Conservation (phyloP, 768 basidiomycete species). For the Candolleomyces eurysporus region DNA sequence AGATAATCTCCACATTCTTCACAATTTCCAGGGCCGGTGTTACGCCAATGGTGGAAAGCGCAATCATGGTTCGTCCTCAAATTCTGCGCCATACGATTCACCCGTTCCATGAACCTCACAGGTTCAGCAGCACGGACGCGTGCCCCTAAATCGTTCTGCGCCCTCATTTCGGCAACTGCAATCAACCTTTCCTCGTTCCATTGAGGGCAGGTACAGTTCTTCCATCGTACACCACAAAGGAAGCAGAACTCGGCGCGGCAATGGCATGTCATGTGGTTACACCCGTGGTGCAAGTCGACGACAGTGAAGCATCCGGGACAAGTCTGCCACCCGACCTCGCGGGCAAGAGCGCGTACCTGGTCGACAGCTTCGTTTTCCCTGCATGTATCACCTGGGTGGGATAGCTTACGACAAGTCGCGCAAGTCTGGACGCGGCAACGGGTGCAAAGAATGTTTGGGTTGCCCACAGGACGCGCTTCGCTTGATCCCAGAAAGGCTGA, state of each 20-base stretch:
- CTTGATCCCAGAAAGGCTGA: conserved; percentile 16
- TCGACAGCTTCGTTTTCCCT: conserved; percentile 34
- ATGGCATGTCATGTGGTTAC: conserved; percentile 65
- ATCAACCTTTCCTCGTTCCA: conserved; percentile 58
- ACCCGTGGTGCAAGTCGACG: conserved; percentile 55
- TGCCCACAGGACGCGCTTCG: not conserved
- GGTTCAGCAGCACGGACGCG: conserved; percentile 35
- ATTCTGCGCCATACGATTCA: conserved; percentile 29
- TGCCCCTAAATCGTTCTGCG: conserved; percentile 37
- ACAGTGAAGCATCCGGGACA: conserved; percentile 58
- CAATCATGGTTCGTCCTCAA: conserved; percentile 59
- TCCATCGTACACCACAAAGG: conserved; percentile 61
- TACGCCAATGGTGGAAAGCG: conserved; percentile 37
- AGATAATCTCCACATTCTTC: conserved; percentile 43
- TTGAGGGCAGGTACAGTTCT: conserved; percentile 55
- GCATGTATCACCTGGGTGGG: conserved; percentile 12
- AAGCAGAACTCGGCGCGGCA: conserved; percentile 57
- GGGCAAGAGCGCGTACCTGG: conserved; percentile 45
- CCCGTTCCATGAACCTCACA: conserved; percentile 24
- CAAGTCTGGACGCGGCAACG: conserved; percentile 11
- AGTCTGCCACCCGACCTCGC: conserved; percentile 52
- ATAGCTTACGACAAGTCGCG: conserved; percentile 10
- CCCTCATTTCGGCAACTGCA: conserved; percentile 43
- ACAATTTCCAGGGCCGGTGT: conserved; percentile 44
- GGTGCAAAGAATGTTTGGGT: conserved; percentile 2